These are phyloP conservation scores for Auriculariales sp. DNA, from an alignment of 768 basidiomycete species.

Conservation along the genomic window DNA sequence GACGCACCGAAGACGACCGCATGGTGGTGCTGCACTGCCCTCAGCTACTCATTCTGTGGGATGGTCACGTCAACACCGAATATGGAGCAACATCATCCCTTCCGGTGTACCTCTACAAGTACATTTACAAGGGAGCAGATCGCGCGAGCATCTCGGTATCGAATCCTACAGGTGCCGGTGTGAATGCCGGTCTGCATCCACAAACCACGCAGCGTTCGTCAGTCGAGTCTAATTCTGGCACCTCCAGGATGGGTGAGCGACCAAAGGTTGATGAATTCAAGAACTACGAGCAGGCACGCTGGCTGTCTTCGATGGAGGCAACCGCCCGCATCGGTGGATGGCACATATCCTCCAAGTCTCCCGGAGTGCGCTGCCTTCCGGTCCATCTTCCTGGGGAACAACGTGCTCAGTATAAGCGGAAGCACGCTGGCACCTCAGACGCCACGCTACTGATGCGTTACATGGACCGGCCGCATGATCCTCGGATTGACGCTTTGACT, in stretches of 20 bases:
- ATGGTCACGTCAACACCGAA: background rate
- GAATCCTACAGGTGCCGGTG: too few species aligned
- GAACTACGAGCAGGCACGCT: constrained; percentile 19
- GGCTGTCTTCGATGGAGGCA: constrained; percentile 21
- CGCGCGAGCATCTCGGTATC: too few species aligned
- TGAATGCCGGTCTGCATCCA: too few species aligned
- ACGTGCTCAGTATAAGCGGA: constrained; percentile 14
- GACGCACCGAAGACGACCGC: background rate
- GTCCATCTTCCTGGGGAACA: constrained; percentile 15
- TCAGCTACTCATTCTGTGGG: background rate
- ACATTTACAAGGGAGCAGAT: constrained; percentile 3
- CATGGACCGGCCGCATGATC: constrained; percentile 7
- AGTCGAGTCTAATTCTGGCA: too few species aligned
- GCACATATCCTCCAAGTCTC: constrained; percentile 18
- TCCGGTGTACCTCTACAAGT: background rate
- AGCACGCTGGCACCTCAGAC: background rate
- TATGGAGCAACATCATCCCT: background rate
- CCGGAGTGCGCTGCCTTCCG: constrained; percentile 19
- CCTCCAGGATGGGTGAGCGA: too few species aligned
- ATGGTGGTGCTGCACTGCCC: background rate
- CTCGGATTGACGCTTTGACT: background rate
- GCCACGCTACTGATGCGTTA: constrained; percentile 12
- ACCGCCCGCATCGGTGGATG: constrained; percentile 22
- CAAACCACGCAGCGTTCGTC: too few species aligned
- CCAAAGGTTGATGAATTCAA: constrained; percentile 18